Evolutionary conservation across 805 yeast species (phyloP).

Genomic region (Suhomyces kilbournensis): DNA sequence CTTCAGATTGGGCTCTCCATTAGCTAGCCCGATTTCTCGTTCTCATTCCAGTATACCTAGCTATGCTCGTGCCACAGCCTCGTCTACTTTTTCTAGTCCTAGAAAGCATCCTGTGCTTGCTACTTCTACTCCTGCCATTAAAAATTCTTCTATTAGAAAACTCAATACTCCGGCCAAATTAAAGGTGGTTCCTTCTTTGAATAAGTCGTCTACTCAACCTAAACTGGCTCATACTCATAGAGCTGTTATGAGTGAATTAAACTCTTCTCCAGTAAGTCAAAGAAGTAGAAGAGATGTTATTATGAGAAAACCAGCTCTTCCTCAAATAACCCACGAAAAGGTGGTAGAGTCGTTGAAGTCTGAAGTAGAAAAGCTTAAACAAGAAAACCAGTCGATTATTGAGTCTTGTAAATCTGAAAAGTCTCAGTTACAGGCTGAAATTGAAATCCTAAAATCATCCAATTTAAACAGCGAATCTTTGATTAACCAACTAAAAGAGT

Average conservation of each 20-base stretch:
- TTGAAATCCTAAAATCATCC: neutral
- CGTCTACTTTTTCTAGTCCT: conserved; percentile 27
- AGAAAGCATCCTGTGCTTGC: conserved; percentile 1
- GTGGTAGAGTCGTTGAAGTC: conserved; percentile 9
- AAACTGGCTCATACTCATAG: conserved; percentile 1
- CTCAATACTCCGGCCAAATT: conserved; percentile 9
- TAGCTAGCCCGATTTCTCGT: neutral
- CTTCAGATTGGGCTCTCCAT: conserved; percentile 12
- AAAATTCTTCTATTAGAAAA: conserved; percentile 1
- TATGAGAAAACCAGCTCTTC: neutral
- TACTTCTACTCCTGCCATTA: conserved; percentile 1
- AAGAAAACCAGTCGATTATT: conserved; percentile 1
- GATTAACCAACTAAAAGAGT: conserved; percentile 2
- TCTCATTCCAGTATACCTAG: conserved; percentile 3
- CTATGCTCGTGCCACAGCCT: conserved; percentile 32
- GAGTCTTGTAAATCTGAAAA: neutral
- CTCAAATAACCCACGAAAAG: neutral
- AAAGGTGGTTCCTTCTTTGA: conserved; percentile 7
- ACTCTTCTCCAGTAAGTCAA: conserved; percentile 4
- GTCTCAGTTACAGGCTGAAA: conserved; percentile 6
- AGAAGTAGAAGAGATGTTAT: too few relatives aligned
- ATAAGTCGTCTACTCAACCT: conserved; percentile 6
- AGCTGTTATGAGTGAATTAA: conserved; percentile 1
- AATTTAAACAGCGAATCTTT: conserved; percentile 1
- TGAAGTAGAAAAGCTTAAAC: conserved; percentile 13